A percentile compares a stretch with the other conserved stretches of the same genome.
These are phyloP conservation scores for Aspergillus novoparasiticus DNA, from an alignment of 2,329 filamentous ascomycete species.

Conservation along the genomic window DNA sequence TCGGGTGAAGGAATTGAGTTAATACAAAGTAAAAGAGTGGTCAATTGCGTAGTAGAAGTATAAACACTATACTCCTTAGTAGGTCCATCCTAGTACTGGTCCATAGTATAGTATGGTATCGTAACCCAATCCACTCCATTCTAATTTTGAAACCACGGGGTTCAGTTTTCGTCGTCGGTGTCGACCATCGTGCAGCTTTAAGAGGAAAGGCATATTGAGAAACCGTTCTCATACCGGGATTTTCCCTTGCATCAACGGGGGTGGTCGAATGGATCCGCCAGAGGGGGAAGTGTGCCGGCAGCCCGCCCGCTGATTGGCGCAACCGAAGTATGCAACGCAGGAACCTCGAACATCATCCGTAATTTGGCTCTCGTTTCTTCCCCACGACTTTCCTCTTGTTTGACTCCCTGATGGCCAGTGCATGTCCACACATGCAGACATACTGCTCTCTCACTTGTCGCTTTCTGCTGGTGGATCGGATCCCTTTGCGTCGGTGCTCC, in stretches of 20 bases:
- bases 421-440: constrained; percentile 23
- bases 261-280: constrained; percentile 2
- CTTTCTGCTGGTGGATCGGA: neutral
- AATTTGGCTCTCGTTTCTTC: constrained; percentile 6
- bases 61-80: too few relatives aligned
- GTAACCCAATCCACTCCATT: too few relatives aligned
- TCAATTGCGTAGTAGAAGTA: too few relatives aligned
- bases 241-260: neutral
- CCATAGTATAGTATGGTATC: too few relatives aligned
- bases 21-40: too few relatives aligned
- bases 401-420: neutral
- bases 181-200: neutral
- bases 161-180: neutral
- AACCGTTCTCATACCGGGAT: neutral
- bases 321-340: constrained; percentile 14
- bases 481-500: neutral
- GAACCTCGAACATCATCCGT: constrained; percentile 4
- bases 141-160: neutral
- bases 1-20: too few relatives aligned
- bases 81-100: too few relatives aligned
- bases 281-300: constrained; percentile 23
- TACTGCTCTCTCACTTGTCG: constrained; percentile 22
- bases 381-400: neutral
- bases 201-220: neutral
- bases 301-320: constrained; percentile 21